Evolutionary conservation across 495 filamentous ascomycete species (phyloP).

Genomic region (Entonaema liquescens): DNA sequence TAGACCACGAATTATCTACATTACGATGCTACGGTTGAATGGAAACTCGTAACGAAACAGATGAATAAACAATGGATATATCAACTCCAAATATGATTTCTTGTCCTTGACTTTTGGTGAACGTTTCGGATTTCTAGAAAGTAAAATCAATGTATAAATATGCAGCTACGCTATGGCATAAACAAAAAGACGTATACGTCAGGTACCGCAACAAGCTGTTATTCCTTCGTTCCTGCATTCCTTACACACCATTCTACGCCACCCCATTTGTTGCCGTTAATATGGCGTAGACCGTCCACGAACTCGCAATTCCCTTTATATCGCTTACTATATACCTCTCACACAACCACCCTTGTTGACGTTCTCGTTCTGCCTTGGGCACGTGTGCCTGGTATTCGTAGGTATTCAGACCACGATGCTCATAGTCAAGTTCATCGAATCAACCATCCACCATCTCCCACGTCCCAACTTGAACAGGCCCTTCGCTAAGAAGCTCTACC

Average conservation of each 20-base stretch:
- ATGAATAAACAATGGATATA: background rate
- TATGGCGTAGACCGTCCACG: background rate
- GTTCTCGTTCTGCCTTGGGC: background rate
- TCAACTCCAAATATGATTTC: background rate
- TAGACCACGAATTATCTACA: background rate
- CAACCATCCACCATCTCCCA: conserved; percentile 58
- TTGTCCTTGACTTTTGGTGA: background rate
- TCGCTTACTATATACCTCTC: background rate
- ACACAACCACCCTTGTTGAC: background rate
- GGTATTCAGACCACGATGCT: too few species aligned
- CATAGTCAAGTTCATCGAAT: too few species aligned
- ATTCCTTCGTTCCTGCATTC: background rate
- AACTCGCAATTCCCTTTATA: background rate
- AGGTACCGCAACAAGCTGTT: background rate
- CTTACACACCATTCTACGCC: background rate
- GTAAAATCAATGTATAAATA: background rate
- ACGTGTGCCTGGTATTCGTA: conserved; percentile 1
- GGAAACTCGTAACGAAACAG: background rate
- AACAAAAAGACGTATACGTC: background rate
- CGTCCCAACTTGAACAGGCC: conserved; percentile 65
- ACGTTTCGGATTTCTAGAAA: background rate
- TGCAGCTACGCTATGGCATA: background rate
- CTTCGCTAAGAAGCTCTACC: conserved; percentile 75
- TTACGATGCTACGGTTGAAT: background rate
- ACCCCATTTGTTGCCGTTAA: background rate